A percentile compares a stretch with the other conserved stretches of the same genome.
Conservation (phyloP, 2,329 filamentous ascomycete species). For the Anisogramma anomala region DNA sequence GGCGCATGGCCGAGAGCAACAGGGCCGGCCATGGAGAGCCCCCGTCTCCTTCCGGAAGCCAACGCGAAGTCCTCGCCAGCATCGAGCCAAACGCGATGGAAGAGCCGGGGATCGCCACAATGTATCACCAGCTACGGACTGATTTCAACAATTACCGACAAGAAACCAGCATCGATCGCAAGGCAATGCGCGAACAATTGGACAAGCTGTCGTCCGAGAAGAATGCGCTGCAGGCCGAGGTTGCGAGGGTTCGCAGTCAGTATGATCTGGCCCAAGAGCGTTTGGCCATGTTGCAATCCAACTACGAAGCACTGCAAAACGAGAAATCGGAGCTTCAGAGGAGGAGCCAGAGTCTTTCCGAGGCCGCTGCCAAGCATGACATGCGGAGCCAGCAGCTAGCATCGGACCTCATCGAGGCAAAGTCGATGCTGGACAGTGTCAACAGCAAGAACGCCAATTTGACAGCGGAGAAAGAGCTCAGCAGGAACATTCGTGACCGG, state of each 20-base stretch:
- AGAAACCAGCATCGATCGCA: slow-evolving; percentile 70
- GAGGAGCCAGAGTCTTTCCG: slow-evolving; percentile 62
- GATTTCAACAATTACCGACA: slow-evolving; percentile 85
- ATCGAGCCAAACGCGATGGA: slow-evolving; percentile 46
- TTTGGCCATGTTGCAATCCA: slow-evolving; percentile 79
- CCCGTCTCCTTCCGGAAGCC: slow-evolving; percentile 53
- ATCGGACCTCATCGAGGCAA: slow-evolving; percentile 82
- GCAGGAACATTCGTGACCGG: slow-evolving; percentile 85
- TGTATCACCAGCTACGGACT: slow-evolving; percentile 76
- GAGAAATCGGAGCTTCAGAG: slow-evolving; percentile 85
- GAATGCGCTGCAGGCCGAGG: slow-evolving; percentile 67
- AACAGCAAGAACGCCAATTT: slow-evolving; percentile 85
- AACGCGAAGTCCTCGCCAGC: slow-evolving; percentile 45
- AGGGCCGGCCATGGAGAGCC: slow-evolving; percentile 49
- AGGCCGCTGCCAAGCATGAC: slow-evolving; percentile 81
- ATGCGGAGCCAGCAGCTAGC: slow-evolving; percentile 81
- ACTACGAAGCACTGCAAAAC: slow-evolving; percentile 69
- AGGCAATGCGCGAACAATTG: slow-evolving; percentile 73
- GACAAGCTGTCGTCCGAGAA: slow-evolving; percentile 75
- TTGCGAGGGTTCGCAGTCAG: slow-evolving; percentile 69
- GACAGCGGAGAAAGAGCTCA: slow-evolving; percentile 88
- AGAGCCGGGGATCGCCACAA: slow-evolving; percentile 59
- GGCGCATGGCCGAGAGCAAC: slow-evolving; percentile 71
- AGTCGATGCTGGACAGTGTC: slow-evolving; percentile 71
- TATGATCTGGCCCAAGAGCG: slow-evolving; percentile 71